phyloP scores from a whole-genome alignment of 2,329 filamentous ascomycete species.

The Apiospora phragmitis region DNA sequence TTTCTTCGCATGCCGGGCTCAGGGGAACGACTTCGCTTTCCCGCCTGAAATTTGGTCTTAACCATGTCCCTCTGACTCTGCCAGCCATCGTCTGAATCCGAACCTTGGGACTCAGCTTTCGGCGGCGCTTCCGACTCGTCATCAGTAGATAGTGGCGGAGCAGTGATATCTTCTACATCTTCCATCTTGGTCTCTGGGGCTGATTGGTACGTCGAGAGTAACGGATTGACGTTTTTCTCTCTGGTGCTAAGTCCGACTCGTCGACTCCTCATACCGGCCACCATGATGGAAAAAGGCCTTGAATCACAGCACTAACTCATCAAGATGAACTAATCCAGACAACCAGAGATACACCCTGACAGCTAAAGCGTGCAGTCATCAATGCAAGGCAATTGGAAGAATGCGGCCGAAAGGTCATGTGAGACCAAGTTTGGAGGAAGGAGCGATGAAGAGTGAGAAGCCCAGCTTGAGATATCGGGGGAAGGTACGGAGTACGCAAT shows the following conservation, averaged over 20 bases:
- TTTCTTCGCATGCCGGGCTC: neutral
- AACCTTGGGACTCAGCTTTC: neutral
- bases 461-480: neutral
- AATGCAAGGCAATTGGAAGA: neutral
- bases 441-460: neutral
- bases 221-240: neutral
- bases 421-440: neutral
- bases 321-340: neutral
- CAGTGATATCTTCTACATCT: neutral
- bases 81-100: neutral
- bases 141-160: neutral
- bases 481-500: neutral
- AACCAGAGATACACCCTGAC: neutral
- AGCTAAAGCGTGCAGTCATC: neutral
- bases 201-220: neutral
- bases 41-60: neutral
- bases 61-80: neutral
- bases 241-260: neutral
- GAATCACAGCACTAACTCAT: neutral
- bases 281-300: neutral
- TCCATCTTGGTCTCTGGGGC: neutral
- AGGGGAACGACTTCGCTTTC: neutral
- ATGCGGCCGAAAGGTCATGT: neutral
- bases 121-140: neutral
- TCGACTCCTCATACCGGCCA: neutral